These are phyloP conservation scores for Cicer pinnatifidum DNA, from an alignment of 306 rosid species.

Conservation along the genomic window DNA sequence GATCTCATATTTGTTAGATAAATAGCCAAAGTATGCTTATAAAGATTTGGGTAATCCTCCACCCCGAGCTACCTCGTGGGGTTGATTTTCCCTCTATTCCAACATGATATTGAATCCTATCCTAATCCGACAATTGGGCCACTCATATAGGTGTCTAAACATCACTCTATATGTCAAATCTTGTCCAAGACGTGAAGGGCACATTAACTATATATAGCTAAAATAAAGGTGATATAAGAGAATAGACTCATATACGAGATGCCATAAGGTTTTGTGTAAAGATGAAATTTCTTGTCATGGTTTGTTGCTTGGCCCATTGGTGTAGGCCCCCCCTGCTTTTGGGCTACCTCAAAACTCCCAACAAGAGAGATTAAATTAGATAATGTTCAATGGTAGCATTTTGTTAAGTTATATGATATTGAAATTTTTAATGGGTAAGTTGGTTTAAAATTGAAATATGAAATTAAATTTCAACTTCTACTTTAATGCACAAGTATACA, in stretches of 20 bases:
- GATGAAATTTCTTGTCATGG: background rate
- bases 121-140: background rate
- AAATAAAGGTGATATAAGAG: background rate
- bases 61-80: background rate
- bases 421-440: conserved; percentile 16
- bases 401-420: conserved; percentile 6
- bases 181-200: background rate
- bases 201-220: background rate
- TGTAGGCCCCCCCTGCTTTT: background rate
- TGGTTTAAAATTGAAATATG: conserved; percentile 26
- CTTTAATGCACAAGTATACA: background rate
- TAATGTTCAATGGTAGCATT: background rate
- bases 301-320: conserved; percentile 9
- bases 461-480: conserved; percentile 32
- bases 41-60: background rate
- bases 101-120: background rate
- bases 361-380: background rate
- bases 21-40: background rate
- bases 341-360: background rate
- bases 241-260: background rate
- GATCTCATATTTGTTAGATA: background rate
- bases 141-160: background rate
- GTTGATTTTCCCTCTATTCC: background rate
- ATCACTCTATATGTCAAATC: background rate
- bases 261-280: background rate